Percentiles rank a stretch among this genome's conserved stretches.
These are phyloP conservation scores for Candida patagonica DNA, from an alignment of 805 yeast genomes.

Conservation along the genomic window DNA sequence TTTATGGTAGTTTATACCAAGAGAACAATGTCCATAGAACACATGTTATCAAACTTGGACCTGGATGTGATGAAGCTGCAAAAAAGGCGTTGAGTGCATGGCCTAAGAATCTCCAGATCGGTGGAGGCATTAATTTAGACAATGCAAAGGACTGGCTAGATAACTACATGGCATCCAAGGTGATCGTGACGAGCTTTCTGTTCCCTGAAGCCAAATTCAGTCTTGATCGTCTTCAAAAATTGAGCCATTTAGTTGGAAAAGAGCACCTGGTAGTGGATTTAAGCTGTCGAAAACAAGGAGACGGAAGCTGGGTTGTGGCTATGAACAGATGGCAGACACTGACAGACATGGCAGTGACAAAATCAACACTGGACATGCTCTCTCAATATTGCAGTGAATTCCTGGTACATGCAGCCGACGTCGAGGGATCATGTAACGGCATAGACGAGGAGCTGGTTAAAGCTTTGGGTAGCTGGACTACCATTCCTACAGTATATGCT, in stretches of 20 bases:
- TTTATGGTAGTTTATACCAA: conserved; percentile 64
- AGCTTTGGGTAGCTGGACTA: conserved; percentile 68
- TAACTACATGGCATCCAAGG: conserved; percentile 62
- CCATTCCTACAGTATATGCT: conserved; percentile 80
- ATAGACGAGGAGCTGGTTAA: conserved; percentile 72
- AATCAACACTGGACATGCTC: conserved; percentile 44
- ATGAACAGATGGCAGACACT: conserved; percentile 96
- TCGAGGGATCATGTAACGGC: conserved; percentile 92
- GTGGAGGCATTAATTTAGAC: conserved; percentile 77
- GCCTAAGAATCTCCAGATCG: conserved; percentile 72
- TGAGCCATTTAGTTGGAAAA: conserved; percentile 53
- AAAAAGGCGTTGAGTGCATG: conserved; percentile 61
- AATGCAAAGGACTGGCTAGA: conserved; percentile 78
- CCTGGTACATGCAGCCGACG: conserved; percentile 95
- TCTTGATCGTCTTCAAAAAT: conserved; percentile 39
- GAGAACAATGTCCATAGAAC: conserved; percentile 57
- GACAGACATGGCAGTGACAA: conserved; percentile 52
- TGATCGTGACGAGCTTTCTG: conserved; percentile 86
- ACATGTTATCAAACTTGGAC: conserved; percentile 89
- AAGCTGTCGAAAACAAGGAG: conserved; percentile 59
- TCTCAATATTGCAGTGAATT: conserved; percentile 73
- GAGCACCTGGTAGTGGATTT: conserved; percentile 72
- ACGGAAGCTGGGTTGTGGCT: conserved; percentile 77
- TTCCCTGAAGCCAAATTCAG: conserved; percentile 57
- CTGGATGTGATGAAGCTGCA: conserved; percentile 77